These are phyloP conservation scores for Xenoacremonium recifei DNA, from an alignment of 2,329 filamentous ascomycete species.

Conservation along the genomic window DNA sequence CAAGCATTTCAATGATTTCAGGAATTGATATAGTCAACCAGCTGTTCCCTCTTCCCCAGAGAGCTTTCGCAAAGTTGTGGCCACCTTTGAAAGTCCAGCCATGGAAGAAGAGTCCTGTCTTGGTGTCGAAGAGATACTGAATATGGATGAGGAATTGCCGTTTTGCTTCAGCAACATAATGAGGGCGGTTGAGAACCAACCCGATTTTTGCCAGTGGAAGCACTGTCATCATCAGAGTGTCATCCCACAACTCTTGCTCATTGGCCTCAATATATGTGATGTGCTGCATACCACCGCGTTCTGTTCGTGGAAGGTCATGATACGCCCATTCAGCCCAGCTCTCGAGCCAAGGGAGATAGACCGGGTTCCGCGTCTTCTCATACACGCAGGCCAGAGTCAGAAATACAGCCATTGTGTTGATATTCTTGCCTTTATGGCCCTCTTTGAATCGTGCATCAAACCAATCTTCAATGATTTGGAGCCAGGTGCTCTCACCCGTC, in stretches of 20 bases:
- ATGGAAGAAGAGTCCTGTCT: constrained; percentile 75
- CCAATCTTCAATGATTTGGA: constrained; percentile 71
- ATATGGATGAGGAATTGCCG: constrained; percentile 75
- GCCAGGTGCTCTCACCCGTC: constrained; percentile 58
- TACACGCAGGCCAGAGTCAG: constrained; percentile 76
- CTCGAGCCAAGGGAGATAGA: constrained; percentile 75
- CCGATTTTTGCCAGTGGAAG: constrained; percentile 82
- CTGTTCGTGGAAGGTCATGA: constrained; percentile 70
- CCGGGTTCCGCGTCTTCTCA: constrained; percentile 66
- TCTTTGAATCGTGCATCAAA: constrained; percentile 66
- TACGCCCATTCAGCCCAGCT: constrained; percentile 82
- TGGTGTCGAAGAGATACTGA: constrained; percentile 73
- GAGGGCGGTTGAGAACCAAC: constrained; percentile 63
- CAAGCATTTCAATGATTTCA: constrained; percentile 73
- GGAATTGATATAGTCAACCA: constrained; percentile 85
- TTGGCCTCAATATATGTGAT: constrained; percentile 71
- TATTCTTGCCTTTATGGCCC: constrained; percentile 78
- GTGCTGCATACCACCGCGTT: constrained; percentile 72
- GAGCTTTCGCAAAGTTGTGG: constrained; percentile 58
- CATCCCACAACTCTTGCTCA: constrained; percentile 77
- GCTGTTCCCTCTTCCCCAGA: constrained; percentile 62
- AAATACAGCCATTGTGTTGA: constrained; percentile 81
- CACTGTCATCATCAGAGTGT: constrained; percentile 87
- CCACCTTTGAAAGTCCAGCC: constrained; percentile 76
- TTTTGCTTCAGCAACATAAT: constrained; percentile 77